Evolutionary conservation across 2,329 filamentous ascomycete genomes (phyloP), one percentile per base, ranked within the genome.

Genomic region (Cladosporium sp.): DNA sequence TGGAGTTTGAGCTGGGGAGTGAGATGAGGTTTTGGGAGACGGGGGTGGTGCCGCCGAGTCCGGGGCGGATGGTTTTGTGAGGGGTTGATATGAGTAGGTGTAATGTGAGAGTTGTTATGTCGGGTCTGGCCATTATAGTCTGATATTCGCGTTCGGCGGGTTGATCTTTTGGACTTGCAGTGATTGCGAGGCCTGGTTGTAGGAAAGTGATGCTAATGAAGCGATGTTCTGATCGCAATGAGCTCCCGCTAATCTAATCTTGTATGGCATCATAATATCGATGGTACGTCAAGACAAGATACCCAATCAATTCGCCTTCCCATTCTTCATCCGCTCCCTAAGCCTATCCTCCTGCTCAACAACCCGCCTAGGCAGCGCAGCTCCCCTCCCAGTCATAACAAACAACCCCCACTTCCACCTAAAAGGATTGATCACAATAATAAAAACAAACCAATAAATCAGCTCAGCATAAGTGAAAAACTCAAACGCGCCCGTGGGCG

Each of bases 391-490:
- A 53, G 85, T 85, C 59, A 94, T 83, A 13, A 94, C 87, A 63
- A 94, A 94, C 0, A 83, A 64, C 0, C 84, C 86, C 89, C 88
- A 94, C 72, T 94, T 94, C 88, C 88, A 94, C 7, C 88, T 74
- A 67, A 94, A 94, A 0, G 89, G 89, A 62, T 94, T 94, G 59
- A 93, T 78, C 4, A 78, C 71, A 36, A 92, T 82, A 50, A 85
- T 85, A 62, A 93, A 94, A 5, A 82, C 65, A 57, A 92, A 93
- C 89, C 88, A 94, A 74, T 87, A 94, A 4, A 93, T 63, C 43
- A 94, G 71, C 67, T 95, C 89, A 0, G 86, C 77, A 60, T 94
- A 94, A 0, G 89, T 94, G 65, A 94, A 93, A 71, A 94, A 94
- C 64, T 94, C 88, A 60, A 94, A 92, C 0, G 88, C 87, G 0